Base-by-base conservation (phyloP, 345 rosid species). In the Citrus medica region DNA sequence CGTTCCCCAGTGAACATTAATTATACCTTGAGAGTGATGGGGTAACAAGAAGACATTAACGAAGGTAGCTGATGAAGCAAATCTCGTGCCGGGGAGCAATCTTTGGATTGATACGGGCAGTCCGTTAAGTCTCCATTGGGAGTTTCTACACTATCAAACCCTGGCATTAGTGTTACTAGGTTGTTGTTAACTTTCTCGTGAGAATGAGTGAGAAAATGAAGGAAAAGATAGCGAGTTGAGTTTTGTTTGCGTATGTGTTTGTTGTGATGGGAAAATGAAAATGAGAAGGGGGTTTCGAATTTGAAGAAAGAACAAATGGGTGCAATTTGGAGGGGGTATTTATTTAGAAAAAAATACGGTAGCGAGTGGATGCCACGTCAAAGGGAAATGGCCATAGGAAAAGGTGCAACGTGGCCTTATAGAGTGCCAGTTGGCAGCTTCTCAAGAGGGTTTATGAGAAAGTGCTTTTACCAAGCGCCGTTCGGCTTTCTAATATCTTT, bases 21-120 rank as follows among this genome's bases (percentile, higher is more conserved):
- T 4, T 14, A 3, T 73, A 94, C 98, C 97, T 88, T 88, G 80
- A 94, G 95, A 76, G 97, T 84, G 83, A 94, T 87, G n/a, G 97
- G 97, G 69, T 73, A 88, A 75, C 85, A 86, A 72, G 92, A 83
- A 66, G 96, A 81, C 79, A 90, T 76, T 74, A 84, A 72, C 82
- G 92, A 80, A 1, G 91, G 86, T 73, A 79, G 25, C 40, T 30
- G 84, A 67, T 77, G 89, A 82, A 83, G 84, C 37, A 87, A 71
- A 69, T 87, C 87, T 75, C 83, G 89, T 84, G 91, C 46, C 22
- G 73, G 38, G 58, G 7, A 53, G 70, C 16, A 35, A 71, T 68
- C 63, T 25, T 64, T 70, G 62, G 88, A 64, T 65, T 56, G 87
- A 82, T 86, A 84, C 12, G 78, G 82, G 59, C 86, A 84, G 77